Evolutionary conservation across 352 stramenopile genomes (phyloP).

Genomic region (Ophiocytium majus): DNA sequence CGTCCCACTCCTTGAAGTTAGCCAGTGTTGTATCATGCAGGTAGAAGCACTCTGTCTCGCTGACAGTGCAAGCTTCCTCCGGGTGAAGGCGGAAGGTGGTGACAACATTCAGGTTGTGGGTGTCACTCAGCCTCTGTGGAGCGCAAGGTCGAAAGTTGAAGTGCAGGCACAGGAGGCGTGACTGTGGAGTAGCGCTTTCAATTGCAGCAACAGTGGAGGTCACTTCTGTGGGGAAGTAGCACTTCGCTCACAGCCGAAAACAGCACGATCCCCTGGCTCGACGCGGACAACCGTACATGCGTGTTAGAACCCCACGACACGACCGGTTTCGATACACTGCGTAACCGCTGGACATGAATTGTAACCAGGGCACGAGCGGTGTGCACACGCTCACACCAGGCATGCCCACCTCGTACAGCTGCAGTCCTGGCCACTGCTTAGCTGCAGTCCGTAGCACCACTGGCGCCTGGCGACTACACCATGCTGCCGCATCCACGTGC

Average conservation of each 20-base stretch:
- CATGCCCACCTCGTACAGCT: neutral
- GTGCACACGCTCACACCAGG: neutral
- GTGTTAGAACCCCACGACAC: no score
- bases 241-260: no score
- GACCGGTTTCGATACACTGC: no score
- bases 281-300: neutral
- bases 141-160: neutral
- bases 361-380: neutral
- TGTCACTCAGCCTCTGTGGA: neutral
- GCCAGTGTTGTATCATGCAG: neutral
- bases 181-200: neutral
- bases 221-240: neutral
- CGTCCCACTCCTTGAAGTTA: neutral
- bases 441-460: no score
- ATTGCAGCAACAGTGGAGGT: neutral
- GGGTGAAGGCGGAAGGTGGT: neutral
- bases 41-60: neutral
- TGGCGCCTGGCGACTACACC: no score
- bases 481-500: no score
- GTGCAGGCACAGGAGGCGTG: neutral
- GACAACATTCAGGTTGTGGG: neutral
- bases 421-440: neutral
- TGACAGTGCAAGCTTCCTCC: neutral
- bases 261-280: neutral
- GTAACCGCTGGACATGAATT: neutral